phyloP scores from a whole-genome alignment of 2,329 filamentous ascomycete genomes.

The Tolypocladium endophyticum region DNA sequence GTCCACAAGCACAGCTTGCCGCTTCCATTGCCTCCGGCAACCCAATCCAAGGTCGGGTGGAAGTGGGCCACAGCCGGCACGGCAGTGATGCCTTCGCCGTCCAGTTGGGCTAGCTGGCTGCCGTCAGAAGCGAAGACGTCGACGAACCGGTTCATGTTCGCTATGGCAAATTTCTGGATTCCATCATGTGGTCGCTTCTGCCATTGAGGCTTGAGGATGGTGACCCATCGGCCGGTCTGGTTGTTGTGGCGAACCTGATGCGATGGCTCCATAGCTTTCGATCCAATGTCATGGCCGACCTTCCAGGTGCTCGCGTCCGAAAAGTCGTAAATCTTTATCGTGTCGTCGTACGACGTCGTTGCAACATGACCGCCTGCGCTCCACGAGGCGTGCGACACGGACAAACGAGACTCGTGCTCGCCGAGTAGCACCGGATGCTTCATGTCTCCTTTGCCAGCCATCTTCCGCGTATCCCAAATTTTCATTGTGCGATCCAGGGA shows the following conservation, averaged over 20 bases:
- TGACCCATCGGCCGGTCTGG: slow-evolving; percentile 91
- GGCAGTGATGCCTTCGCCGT: slow-evolving; percentile 82
- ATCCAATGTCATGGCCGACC: slow-evolving; percentile 43
- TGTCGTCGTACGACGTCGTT: slow-evolving; percentile 91
- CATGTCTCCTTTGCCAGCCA: slow-evolving; percentile 50
- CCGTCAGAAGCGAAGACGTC: slow-evolving; percentile 79
- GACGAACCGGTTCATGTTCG: slow-evolving; percentile 96
- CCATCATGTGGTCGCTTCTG: slow-evolving; percentile 68
- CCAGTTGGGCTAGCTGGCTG: slow-evolving; percentile 78
- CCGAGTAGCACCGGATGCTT: slow-evolving; percentile 61
- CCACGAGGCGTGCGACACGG: slow-evolving; percentile 89
- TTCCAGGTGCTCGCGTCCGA: slow-evolving; percentile 49
- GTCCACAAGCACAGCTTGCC: slow-evolving; percentile 91
- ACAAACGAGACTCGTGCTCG: slow-evolving; percentile 72
- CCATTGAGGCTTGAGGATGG: slow-evolving; percentile 76
- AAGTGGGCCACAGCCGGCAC: slow-evolving; percentile 90
- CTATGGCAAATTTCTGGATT: slow-evolving; percentile 81
- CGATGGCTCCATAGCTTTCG: slow-evolving; percentile 57
- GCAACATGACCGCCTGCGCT: slow-evolving; percentile 76
- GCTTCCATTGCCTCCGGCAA: slow-evolving; percentile 82
- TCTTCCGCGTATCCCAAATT: slow-evolving; percentile 84
- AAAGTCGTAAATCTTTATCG: slow-evolving; percentile 84
- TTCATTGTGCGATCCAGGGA: slow-evolving; percentile 83
- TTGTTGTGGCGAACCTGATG: slow-evolving; percentile 77
- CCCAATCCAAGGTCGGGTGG: slow-evolving; percentile 81